Percentiles rank a stretch among this genome's conserved stretches.
These are phyloP conservation scores for Candida endomychidarum DNA, from an alignment of 805 yeast species.

Conservation along the genomic window DNA sequence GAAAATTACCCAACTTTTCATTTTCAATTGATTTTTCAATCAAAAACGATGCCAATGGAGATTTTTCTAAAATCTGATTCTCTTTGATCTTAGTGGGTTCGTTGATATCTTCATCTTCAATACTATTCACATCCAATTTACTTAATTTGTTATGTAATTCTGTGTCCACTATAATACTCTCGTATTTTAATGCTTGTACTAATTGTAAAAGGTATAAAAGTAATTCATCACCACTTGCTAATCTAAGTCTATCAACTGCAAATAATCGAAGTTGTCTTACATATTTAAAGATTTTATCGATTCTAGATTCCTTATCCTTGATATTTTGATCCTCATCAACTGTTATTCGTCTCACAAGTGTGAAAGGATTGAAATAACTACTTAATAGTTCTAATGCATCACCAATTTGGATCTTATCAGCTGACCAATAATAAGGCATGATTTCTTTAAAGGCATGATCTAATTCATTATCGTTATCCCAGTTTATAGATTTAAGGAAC, in stretches of 20 bases:
- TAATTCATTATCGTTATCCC: conserved; percentile 83
- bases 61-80: conserved; percentile 28
- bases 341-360: conserved; percentile 19
- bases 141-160: conserved; percentile 10
- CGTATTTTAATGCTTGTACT: conserved; percentile 89
- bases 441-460: conserved; percentile 71
- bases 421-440: conserved; percentile 57
- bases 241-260: conserved; percentile 80
- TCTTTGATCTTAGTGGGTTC: conserved; percentile 9
- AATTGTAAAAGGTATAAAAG: conserved; percentile 81
- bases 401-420: conserved; percentile 74
- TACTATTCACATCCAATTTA: background rate
- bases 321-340: conserved; percentile 11
- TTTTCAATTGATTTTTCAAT: conserved; percentile 69
- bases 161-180: conserved; percentile 33
- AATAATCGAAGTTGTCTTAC: conserved; percentile 65
- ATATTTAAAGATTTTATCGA: conserved; percentile 30
- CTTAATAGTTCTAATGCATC: conserved; percentile 86
- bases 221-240: conserved; percentile 78
- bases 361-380: conserved; percentile 61
- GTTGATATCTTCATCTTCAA: conserved; percentile 6
- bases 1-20: conserved; percentile 69
- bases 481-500: conserved; percentile 81
- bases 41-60: conserved; percentile 74
- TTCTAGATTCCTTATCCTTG: conserved; percentile 25